These are phyloP conservation scores for Bisporella sp. DNA, from an alignment of 2,329 filamentous ascomycete species.

Conservation along the genomic window DNA sequence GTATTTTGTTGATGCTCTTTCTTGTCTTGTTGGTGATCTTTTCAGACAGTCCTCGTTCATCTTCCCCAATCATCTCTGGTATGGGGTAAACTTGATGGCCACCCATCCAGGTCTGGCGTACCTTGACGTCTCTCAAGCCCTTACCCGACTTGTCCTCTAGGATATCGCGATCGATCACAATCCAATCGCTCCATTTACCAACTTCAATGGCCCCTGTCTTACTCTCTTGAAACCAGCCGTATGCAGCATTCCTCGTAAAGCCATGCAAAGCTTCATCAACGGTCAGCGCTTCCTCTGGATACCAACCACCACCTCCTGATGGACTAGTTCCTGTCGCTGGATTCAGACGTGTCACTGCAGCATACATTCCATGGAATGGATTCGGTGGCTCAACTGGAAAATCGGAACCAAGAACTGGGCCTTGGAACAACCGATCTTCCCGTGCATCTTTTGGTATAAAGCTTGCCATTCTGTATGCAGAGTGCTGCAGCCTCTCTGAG, in stretches of 20 bases:
- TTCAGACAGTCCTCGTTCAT: no score
- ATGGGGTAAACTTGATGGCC: slow-evolving; percentile 31
- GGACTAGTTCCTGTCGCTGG: slow-evolving; percentile 48
- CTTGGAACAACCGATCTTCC: slow-evolving; percentile 11
- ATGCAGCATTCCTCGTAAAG: slow-evolving; percentile 53
- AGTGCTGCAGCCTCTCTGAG: slow-evolving; percentile 39
- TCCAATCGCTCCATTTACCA: slow-evolving; percentile 63
- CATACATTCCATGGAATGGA: slow-evolving; percentile 63
- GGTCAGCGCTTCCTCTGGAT: slow-evolving; percentile 50
- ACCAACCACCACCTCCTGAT: slow-evolving; percentile 46
- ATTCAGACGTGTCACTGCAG: slow-evolving; percentile 54
- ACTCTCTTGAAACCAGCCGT: slow-evolving; percentile 51
- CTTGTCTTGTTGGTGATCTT: no score
- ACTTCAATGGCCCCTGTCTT: slow-evolving; percentile 50
- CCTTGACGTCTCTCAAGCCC: slow-evolving; percentile 44
- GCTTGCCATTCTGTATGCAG: slow-evolving; percentile 61
- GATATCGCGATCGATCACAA: slow-evolving; percentile 56
- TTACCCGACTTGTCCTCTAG: slow-evolving; percentile 41
- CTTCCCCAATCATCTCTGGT: neutral
- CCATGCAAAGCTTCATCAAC: slow-evolving; percentile 53
- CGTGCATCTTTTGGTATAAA: slow-evolving; percentile 37
- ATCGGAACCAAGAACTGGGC: slow-evolving; percentile 57
- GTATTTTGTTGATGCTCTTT: no score
- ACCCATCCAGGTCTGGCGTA: slow-evolving; percentile 63
- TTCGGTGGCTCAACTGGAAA: slow-evolving; percentile 66